A percentile compares a stretch with the other conserved stretches of the same genome.
Evolutionary conservation across 805 yeast genomes (phyloP).

Genomic region (Candida insectorum): DNA sequence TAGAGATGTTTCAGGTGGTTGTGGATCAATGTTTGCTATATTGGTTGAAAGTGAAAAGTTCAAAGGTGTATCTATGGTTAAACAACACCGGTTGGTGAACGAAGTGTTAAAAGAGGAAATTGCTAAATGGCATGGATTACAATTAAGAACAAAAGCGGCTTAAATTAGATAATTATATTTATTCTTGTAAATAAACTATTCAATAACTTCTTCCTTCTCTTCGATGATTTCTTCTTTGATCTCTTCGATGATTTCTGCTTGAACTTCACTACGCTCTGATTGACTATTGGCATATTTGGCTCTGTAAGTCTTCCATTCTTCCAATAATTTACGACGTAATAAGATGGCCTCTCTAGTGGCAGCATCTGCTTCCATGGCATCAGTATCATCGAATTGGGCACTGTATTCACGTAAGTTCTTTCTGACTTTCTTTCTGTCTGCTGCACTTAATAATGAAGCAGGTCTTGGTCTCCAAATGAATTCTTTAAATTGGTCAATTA

Average conservation of each 20-base stretch:
- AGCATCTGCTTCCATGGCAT: constrained; percentile 92
- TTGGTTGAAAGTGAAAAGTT: constrained; percentile 68
- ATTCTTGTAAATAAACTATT: constrained; percentile 18
- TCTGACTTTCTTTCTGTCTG: constrained; percentile 84
- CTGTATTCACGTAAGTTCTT: constrained; percentile 85
- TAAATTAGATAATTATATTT: constrained; percentile 3
- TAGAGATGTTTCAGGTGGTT: constrained; percentile 84
- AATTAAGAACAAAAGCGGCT: constrained; percentile 60
- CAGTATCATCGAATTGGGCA: constrained; percentile 90
- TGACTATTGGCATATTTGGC: constrained; percentile 27
- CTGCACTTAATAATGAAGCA: constrained; percentile 64
- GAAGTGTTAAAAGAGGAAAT: constrained; percentile 79
- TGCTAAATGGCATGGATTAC: constrained; percentile 91
- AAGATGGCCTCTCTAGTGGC: constrained; percentile 87
- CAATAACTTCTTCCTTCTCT: constrained; percentile 69
- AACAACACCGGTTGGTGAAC: constrained; percentile 91
- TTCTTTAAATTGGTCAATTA: constrained; percentile 78
- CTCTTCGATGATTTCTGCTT: constrained; percentile 63
- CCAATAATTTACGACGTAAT: constrained; percentile 74
- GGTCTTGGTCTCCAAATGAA: constrained; percentile 99
- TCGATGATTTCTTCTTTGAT: constrained; percentile 71
- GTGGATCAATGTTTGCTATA: constrained; percentile 98
- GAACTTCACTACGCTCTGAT: constrained; percentile 45
- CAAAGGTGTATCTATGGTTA: constrained; percentile 77
- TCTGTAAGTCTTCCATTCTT: constrained; percentile 87